Percentiles rank a stretch among this genome's conserved stretches.
Evolutionary conservation across 2,329 filamentous ascomycete species (phyloP).

Genomic region (Trichoderma harzianum): DNA sequence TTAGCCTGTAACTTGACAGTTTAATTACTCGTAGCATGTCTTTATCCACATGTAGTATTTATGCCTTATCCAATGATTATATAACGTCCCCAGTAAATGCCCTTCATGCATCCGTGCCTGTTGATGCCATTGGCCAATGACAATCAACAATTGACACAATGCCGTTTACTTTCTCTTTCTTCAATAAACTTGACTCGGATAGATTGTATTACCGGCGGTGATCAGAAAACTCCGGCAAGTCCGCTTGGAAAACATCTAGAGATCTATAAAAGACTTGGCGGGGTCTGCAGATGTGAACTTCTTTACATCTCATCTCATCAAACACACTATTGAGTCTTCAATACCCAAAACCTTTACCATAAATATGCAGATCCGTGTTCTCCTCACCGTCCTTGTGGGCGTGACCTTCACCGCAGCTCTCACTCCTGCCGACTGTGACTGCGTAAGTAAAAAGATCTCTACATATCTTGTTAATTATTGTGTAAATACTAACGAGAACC

Average conservation of each 20-base stretch:
- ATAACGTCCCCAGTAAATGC: neutral
- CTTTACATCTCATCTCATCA: neutral
- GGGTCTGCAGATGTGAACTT: too few relatives aligned
- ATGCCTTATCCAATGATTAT: neutral
- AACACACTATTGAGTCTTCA: neutral
- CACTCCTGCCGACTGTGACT: neutral
- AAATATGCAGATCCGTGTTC: neutral
- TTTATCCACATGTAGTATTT: neutral
- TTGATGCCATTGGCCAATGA: neutral
- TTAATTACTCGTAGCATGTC: neutral
- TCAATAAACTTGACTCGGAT: neutral
- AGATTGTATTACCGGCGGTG: neutral
- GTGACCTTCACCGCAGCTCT: neutral
- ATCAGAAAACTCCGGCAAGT: neutral
- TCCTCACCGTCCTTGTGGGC: conserved; percentile 5
- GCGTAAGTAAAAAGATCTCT: neutral
- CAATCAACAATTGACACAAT: neutral
- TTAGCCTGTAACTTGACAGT: neutral
- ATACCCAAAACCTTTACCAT: neutral
- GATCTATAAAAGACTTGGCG: neutral
- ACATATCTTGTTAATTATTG: neutral
- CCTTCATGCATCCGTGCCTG: neutral
- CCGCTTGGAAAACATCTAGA: neutral
- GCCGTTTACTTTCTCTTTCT: neutral
- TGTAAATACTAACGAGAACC: neutral